These are phyloP conservation scores for Bombardia bombarda DNA, from an alignment of 495 filamentous ascomycete species.

Conservation along the genomic window DNA sequence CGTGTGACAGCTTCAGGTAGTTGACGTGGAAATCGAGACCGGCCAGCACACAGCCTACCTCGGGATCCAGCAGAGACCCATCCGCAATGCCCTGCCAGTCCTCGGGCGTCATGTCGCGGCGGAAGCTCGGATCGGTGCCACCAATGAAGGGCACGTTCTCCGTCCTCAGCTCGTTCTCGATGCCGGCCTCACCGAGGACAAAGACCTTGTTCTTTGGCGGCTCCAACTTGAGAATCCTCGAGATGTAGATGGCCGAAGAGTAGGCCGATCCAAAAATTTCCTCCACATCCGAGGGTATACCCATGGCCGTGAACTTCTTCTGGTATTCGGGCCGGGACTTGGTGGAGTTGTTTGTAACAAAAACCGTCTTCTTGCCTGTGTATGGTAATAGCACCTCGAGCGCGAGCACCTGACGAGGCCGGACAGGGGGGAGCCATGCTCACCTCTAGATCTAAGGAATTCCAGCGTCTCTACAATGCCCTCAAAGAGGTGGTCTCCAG, in stretches of 20 bases:
- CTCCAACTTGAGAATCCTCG: conserved; percentile 75
- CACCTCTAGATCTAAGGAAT: conserved; percentile 71
- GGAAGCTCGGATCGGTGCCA: conserved; percentile 74
- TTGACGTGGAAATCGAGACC: conserved; percentile 91
- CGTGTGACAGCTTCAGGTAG: conserved; percentile 81
- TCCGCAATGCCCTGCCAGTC: conserved; percentile 73
- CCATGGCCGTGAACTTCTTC: conserved; percentile 78
- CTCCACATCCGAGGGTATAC: conserved; percentile 70
- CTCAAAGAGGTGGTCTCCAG: conserved; percentile 80
- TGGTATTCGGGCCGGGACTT: conserved; percentile 89
- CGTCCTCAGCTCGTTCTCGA: conserved; percentile 75
- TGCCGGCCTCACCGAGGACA: conserved; percentile 83
- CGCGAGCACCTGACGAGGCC: no score
- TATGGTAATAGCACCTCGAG: conserved; percentile 8
- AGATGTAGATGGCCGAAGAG: conserved; percentile 92
- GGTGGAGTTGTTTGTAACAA: conserved; percentile 98
- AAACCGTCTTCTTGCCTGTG: conserved; percentile 82
- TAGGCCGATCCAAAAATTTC: conserved; percentile 96
- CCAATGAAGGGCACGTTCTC: conserved; percentile 77
- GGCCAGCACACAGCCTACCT: conserved; percentile 81
- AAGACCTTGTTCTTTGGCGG: conserved; percentile 82
- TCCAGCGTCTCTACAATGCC: conserved; percentile 77
- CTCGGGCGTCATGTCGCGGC: conserved; percentile 65
- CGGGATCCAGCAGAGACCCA: conserved; percentile 69
- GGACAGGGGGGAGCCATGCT: no score